Percentiles rank a stretch among this genome's conserved stretches.
Conservation (phyloP, 1,139 yeast genomes). For the Magnusiomyces ingens region DNA sequence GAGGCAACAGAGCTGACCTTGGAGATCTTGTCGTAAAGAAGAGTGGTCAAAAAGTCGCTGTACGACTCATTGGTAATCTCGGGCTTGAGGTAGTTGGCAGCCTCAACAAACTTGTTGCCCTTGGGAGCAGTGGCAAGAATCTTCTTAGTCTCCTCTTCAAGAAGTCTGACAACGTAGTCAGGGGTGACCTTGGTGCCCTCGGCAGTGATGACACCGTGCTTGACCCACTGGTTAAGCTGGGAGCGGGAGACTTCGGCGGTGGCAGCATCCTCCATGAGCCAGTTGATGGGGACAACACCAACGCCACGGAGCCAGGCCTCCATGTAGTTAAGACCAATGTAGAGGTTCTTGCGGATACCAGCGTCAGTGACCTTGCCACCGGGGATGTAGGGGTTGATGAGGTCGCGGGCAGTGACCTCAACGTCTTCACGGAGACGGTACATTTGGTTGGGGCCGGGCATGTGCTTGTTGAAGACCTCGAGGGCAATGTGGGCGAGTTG, state of each 20-base stretch:
- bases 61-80: constrained; percentile 31
- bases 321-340: constrained; percentile 68
- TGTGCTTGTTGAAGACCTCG: constrained; percentile 70
- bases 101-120: constrained; percentile 41
- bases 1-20: constrained; percentile 18
- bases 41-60: constrained; percentile 40
- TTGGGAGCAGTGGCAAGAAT: constrained; percentile 50
- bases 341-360: constrained; percentile 65
- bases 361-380: constrained; percentile 62
- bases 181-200: constrained; percentile 53
- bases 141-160: constrained; percentile 56
- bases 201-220: constrained; percentile 60
- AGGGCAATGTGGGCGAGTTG: constrained; percentile 70
- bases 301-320: constrained; percentile 79
- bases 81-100: constrained; percentile 31
- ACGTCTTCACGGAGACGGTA: constrained; percentile 40
- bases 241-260: constrained; percentile 82
- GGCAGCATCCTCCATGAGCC: constrained; percentile 83
- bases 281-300: constrained; percentile 79
- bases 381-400: constrained; percentile 63
- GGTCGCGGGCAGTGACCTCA: constrained; percentile 55
- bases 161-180: constrained; percentile 48
- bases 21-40: constrained; percentile 34
- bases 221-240: constrained; percentile 80
- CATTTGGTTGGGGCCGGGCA: constrained; percentile 82